Conservation (phyloP, 1,284 basidiomycete genomes). For the Malassezia psittaci region DNA sequence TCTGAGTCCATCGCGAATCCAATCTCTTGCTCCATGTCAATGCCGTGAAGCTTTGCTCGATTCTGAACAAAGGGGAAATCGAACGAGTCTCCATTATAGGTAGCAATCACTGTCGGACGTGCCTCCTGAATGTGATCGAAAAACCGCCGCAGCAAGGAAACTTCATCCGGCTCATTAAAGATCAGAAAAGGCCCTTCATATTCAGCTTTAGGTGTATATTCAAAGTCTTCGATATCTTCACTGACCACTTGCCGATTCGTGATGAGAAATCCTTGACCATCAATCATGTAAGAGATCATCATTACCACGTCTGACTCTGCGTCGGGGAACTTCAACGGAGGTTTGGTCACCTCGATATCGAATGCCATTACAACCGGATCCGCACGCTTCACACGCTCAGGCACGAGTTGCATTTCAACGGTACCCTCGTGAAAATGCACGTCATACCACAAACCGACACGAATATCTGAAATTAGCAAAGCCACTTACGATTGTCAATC, state of each 20-base stretch:
- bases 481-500: constrained; percentile 67
- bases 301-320: constrained; percentile 92
- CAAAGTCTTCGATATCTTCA: constrained; percentile 96
- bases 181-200: constrained; percentile 94
- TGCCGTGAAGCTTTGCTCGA: constrained; percentile 73
- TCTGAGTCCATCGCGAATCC: constrained; percentile 86
- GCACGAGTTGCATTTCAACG: constrained; percentile 63
- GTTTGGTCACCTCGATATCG: constrained; percentile 98
- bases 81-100: constrained; percentile 98
- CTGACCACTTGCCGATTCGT: constrained; percentile 95
- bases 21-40: constrained; percentile 91
- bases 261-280: constrained; percentile 92
- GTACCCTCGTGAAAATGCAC: constrained; percentile 69
- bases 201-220: constrained; percentile 95
- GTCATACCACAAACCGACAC: constrained; percentile 92
- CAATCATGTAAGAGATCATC: constrained; percentile 99
- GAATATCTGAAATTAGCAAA: constrained; percentile 59
- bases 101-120: constrained; percentile 91
- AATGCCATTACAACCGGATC: constrained; percentile 98
- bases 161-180: constrained; percentile 91
- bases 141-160: constrained; percentile 60
- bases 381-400: constrained; percentile 88
- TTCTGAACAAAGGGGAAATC: constrained; percentile 97
- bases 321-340: constrained; percentile 96
- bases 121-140: constrained; percentile 87